A percentile compares a stretch with the other conserved stretches of the same genome.
Conservation (phyloP, 148 eudicot species). For the Arctostaphylos glauca region DNA sequence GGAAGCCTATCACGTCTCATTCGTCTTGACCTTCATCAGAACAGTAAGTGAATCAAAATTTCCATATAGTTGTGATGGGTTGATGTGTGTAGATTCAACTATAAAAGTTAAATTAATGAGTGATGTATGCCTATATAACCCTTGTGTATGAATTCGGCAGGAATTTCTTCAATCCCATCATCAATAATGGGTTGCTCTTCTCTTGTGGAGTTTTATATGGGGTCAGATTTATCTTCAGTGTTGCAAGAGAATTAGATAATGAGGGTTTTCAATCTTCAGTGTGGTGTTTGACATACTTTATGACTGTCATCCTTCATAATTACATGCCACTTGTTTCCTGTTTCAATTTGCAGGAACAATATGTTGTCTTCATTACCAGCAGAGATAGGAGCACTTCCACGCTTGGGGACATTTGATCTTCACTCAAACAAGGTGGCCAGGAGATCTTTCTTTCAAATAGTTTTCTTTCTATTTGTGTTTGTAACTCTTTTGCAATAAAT, state of each 20-base stretch:
- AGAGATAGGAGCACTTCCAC: slow-evolving; percentile 70
- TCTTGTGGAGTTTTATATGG: slow-evolving; percentile 81
- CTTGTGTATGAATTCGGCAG: slow-evolving; percentile 45
- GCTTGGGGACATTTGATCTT: slow-evolving; percentile 84
- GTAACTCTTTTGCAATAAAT: not conserved
- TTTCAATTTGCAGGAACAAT: slow-evolving; percentile 58
- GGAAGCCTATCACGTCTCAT: slow-evolving; percentile 82
- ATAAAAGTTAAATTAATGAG: not conserved
- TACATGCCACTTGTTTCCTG: not conserved
- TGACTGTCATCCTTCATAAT: not conserved
- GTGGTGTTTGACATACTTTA: slow-evolving; percentile 4
- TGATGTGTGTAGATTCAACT: not conserved
- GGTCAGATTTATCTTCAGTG: slow-evolving; percentile 42
- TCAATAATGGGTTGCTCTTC: slow-evolving; percentile 82
- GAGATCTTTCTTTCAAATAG: not conserved
- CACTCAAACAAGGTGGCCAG: slow-evolving; percentile 78
- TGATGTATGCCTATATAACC: not conserved
- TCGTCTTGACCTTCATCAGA: slow-evolving; percentile 86
- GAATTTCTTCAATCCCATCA: slow-evolving; percentile 82
- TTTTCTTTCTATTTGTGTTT: not conserved
- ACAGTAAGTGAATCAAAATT: slow-evolving; percentile 57
- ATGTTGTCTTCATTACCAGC: slow-evolving; percentile 60
- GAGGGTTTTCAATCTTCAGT: slow-evolving; percentile 4
- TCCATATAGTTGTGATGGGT: slow-evolving; percentile 2
- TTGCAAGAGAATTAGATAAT: slow-evolving; percentile 6